These are phyloP conservation scores for Colletotrichum sp. DNA, from an alignment of 2,329 filamentous ascomycete species.

Conservation along the genomic window DNA sequence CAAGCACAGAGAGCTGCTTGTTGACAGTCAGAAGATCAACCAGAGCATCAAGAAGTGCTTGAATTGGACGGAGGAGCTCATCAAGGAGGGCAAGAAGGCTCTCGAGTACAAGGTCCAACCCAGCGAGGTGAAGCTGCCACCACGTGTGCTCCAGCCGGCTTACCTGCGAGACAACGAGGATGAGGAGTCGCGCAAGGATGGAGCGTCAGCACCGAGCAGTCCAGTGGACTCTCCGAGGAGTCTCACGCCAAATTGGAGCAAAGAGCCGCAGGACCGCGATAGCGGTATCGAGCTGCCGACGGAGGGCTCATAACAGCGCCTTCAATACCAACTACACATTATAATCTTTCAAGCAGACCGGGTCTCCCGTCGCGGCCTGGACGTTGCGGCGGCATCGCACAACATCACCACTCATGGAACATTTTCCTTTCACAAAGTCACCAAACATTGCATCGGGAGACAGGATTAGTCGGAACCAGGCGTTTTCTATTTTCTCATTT, in stretches of 20 bases:
- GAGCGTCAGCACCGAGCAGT: conserved; percentile 17
- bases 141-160: conserved; percentile 72
- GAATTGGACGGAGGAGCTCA: conserved; percentile 87
- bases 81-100: conserved; percentile 86
- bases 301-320: conserved; percentile 37
- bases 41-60: conserved; percentile 90
- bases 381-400: conserved; percentile 18
- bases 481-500: conserved; percentile 13
- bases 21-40: conserved; percentile 94
- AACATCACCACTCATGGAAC: conserved; percentile 24
- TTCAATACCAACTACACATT: neutral
- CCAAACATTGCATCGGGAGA: neutral
- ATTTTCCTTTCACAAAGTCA: neutral
- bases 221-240: neutral
- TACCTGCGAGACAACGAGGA: conserved; percentile 63
- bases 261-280: conserved; percentile 46
- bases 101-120: conserved; percentile 81
- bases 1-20: conserved; percentile 86
- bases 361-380: conserved; percentile 16
- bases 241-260: conserved; percentile 17
- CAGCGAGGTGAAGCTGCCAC: conserved; percentile 82
- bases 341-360: conserved; percentile 10
- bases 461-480: conserved; percentile 16
- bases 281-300: conserved; percentile 55
- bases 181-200: conserved; percentile 26